A percentile compares a stretch with the other conserved stretches of the same genome.
phyloP scores from a whole-genome alignment of 345 rosid species.

The Geranium brycei region DNA sequence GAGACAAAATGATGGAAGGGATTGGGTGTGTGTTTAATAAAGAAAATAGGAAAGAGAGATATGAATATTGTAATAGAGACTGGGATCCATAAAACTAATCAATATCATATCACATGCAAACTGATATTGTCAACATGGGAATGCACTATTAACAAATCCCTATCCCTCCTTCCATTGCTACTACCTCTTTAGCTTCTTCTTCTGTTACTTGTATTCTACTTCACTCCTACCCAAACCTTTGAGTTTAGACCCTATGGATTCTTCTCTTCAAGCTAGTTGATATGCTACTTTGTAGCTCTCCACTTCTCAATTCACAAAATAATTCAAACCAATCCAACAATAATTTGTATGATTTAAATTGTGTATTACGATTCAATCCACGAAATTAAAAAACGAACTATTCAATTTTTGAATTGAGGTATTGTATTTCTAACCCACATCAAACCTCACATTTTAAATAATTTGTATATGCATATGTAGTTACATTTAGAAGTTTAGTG shows the following conservation, averaged over 20 bases:
- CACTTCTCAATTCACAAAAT: background rate
- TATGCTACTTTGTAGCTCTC: background rate
- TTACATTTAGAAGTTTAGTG: too few relatives aligned
- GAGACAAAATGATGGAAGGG: constrained; percentile 25
- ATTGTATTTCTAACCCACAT: too few relatives aligned
- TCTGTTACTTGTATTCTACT: background rate
- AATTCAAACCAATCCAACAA: too few relatives aligned
- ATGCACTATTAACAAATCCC: too few relatives aligned
- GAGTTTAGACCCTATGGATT: background rate
- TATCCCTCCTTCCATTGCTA: background rate
- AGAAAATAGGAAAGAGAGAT: background rate
- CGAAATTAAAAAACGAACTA: too few relatives aligned
- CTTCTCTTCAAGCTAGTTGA: background rate
- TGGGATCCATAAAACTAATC: constrained; percentile 1
- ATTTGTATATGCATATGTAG: too few relatives aligned
- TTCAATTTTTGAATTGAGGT: too few relatives aligned
- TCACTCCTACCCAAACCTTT: background rate
- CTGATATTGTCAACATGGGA: constrained; percentile 2
- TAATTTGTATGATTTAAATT: too few relatives aligned
- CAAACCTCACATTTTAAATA: too few relatives aligned
- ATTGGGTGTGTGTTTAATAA: constrained; percentile 1
- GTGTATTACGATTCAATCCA: too few relatives aligned
- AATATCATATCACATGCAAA: background rate
- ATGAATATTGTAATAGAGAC: background rate
- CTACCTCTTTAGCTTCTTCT: background rate